Conservation (phyloP, 306 rosid genomes). For the Ceratonia siliqua region DNA sequence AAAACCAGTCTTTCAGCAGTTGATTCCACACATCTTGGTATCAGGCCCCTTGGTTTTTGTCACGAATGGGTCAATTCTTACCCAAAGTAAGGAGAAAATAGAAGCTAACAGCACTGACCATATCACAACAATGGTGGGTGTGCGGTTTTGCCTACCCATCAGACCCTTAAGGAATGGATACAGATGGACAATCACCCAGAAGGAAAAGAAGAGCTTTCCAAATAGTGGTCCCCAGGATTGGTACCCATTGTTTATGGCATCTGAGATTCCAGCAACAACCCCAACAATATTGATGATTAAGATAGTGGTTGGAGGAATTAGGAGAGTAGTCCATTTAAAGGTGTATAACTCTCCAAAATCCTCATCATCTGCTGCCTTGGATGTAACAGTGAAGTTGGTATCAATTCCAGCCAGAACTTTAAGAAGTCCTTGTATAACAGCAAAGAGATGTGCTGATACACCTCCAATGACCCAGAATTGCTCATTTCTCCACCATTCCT, state of each 20-base stretch:
- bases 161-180: constrained; percentile 97
- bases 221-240: constrained; percentile 97
- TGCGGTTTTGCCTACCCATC: constrained; percentile 95
- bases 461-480: constrained; percentile 99
- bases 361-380: constrained; percentile 91
- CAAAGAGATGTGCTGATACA: constrained; percentile 87
- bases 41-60: constrained; percentile 89
- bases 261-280: constrained; percentile 93
- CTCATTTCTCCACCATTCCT: constrained; percentile 99
- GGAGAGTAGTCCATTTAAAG: constrained; percentile 89
- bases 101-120: constrained; percentile 97
- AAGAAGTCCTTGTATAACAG: constrained; percentile 88
- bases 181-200: constrained; percentile 96
- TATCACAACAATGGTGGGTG: constrained; percentile 93
- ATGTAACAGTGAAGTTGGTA: constrained; percentile 86
- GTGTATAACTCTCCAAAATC: constrained; percentile 84
- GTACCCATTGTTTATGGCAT: constrained; percentile 92
- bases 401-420: constrained; percentile 92
- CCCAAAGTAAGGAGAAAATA: constrained; percentile 94
- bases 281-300: constrained; percentile 89
- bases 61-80: constrained; percentile 90
- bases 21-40: constrained; percentile 81
- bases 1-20: constrained; percentile 58
- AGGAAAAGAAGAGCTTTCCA: constrained; percentile 94
- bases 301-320: constrained; percentile 92